Percentiles rank a stretch among this genome's conserved stretches.
Conservation (phyloP, 768 basidiomycete genomes). For the Galerina marginata region DNA sequence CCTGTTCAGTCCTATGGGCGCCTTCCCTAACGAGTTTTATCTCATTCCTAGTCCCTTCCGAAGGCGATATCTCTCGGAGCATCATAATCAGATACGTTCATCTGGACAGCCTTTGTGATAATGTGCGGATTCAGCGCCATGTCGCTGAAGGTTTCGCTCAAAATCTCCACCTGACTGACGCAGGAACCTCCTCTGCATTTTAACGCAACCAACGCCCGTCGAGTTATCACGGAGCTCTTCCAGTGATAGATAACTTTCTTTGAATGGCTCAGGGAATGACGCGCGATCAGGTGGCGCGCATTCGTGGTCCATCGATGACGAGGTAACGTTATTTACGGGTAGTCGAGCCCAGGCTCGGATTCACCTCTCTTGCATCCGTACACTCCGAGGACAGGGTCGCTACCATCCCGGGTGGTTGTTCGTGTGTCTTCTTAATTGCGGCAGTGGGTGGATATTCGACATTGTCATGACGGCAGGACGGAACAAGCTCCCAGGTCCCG, state of each 20-base stretch:
- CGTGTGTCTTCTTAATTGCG: slow-evolving; percentile 1
- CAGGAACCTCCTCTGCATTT: background rate
- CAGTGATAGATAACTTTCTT: too few species aligned
- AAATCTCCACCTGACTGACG: background rate
- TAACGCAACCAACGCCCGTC: background rate
- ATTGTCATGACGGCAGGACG: slow-evolving; percentile 10
- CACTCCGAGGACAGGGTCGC: slow-evolving; percentile 10
- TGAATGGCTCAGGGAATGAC: too few species aligned
- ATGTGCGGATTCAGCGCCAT: background rate
- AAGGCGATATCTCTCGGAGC: slow-evolving; percentile 1
- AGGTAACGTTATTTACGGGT: slow-evolving; percentile 2
- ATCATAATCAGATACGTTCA: background rate
- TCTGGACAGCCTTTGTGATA: background rate
- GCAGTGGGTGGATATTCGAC: background rate
- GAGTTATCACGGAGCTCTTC: background rate
- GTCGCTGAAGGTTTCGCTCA: background rate
- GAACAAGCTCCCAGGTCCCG: slow-evolving; percentile 11
- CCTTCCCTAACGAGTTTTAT: background rate
- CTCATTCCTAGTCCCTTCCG: background rate
- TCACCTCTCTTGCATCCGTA: slow-evolving; percentile 1
- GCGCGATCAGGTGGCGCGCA: too few species aligned
- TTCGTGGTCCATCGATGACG: slow-evolving; percentile 1
- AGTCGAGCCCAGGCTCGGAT: slow-evolving; percentile 10
- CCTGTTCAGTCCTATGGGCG: slow-evolving; percentile 12
- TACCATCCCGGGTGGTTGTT: background rate